A percentile compares a stretch with the other conserved stretches of the same genome.
phyloP scores from a whole-genome alignment of 1,284 basidiomycete genomes.

The Rhodotorula sp. region DNA sequence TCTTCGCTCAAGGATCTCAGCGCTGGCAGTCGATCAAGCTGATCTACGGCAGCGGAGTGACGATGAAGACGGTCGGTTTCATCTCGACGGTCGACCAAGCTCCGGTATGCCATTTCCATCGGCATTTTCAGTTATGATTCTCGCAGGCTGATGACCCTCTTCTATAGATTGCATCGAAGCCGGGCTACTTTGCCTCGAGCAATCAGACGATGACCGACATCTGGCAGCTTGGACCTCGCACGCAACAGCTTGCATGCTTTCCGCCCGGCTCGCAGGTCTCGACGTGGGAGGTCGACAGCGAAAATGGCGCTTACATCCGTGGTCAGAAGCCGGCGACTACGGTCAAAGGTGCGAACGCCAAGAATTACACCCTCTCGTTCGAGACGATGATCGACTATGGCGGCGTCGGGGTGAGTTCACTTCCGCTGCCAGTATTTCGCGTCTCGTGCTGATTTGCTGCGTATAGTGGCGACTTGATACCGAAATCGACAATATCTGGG shows the following conservation, averaged over 20 bases:
- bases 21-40: slow-evolving; percentile 18
- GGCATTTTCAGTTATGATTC: too few relatives aligned
- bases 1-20: slow-evolving; percentile 10
- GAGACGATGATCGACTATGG: slow-evolving; percentile 19
- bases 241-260: slow-evolving; percentile 14
- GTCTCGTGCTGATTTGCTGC: too few relatives aligned
- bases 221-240: slow-evolving; percentile 18
- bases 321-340: slow-evolving; percentile 20
- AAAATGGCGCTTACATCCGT: slow-evolving; percentile 11
- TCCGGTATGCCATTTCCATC: background rate
- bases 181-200: slow-evolving; percentile 16
- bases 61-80: slow-evolving; percentile 11
- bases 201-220: slow-evolving; percentile 3
- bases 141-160: background rate
- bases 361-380: slow-evolving; percentile 22
- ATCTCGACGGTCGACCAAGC: slow-evolving; percentile 4
- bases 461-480: slow-evolving; percentile 6
- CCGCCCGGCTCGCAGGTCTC: slow-evolving; percentile 8
- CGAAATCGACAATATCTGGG: slow-evolving; percentile 14
- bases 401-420: background rate
- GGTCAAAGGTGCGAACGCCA: slow-evolving; percentile 11
- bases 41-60: slow-evolving; percentile 7
- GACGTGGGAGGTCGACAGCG: slow-evolving; percentile 13
- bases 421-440: too few relatives aligned
- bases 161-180: slow-evolving; percentile 1